Evolutionary conservation across 805 yeast species (phyloP), one percentile per base, ranked within the genome.

Genomic region (Clavispora asparagi): DNA sequence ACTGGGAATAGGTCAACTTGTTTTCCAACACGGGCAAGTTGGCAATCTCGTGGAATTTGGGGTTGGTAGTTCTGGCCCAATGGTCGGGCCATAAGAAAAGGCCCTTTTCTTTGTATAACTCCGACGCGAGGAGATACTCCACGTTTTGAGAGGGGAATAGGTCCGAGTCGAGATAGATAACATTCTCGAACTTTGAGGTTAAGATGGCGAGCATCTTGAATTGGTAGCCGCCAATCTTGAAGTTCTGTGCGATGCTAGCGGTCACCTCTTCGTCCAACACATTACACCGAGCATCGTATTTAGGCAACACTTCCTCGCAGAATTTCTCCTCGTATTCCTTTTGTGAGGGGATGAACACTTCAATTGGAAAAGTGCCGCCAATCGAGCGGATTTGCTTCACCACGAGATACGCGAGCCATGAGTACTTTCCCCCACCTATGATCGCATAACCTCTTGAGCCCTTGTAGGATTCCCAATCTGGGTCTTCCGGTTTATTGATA

Each of bases 51-150:
- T 77, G 80, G 55, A 62, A 80, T 40, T 66, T 67, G 17, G 88
- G 88, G 50, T 78, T 73, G 8, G 87, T 81, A 6, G 87, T 80
- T 60, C 88, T 69, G 2, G 82, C 73, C 88, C 88, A 82, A 31
- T 78, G 77, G 62, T 82, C 87, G 3, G 88, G 88, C 87, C 88
- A 82, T 8, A 81, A 48, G 9, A 82, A 66, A 44, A 82, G 57
- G 0, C 78, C 76, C 14, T 64, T 63, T 9, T 47, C 83, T 79
- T 59, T 54, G 62, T 66, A 82, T 7, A 70, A 64, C 11, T 67
- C 59, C 30, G 78, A 71, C 1, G 61, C 59, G 44, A 82, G 77
- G 37, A 83, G 65, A 42, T 64, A 63, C 43, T 78, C 80, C 14
- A 73, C 62, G 54, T 68, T 64, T 35, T 50, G 56, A 13, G 71